Evolutionary conservation across 345 rosid species (phyloP), one percentile per base, ranked within the genome.

Genomic region (Fremontodendron californicum): DNA sequence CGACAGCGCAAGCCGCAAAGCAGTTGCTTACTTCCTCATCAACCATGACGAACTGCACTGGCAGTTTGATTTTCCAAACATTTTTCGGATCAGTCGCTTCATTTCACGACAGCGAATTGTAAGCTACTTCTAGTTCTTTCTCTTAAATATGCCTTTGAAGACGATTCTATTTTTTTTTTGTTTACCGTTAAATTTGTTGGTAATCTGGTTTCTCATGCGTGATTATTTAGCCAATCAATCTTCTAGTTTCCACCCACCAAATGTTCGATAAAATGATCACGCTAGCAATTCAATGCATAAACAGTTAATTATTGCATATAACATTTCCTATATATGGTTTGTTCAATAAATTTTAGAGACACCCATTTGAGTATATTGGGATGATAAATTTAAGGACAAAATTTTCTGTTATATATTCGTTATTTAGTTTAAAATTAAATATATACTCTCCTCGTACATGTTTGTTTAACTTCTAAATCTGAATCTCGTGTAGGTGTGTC

Each of bases 241-340:
- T 7, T 21, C 43, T 8, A 8, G 29, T 40, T 23, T 25, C 31
- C 46, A 78, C 77, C 4, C 73, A 78, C 82, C 33, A 80, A 43
- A 18, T 82, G 82, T 75, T 85, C 85, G 84, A 85, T 72, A 81
- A 75, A 78, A 78, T 82, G 85, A 80, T 9, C 27, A 15, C 3
- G 23, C 57, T 18, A 39, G 11, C 11, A 16, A 31, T 63, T 11
- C 10, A 5, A 63, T 63, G 19, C 43, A 33, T 31, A 29, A 35
- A 33, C 43, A 29, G n/a, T 27, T 63, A 21, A 33, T 35, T 63
- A 16, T 29, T 27, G 40, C 42, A 4, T 3, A 13, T 63, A 33
- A 1, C 5, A 35, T 6, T 62, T 15, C 43, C 35, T 4, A 60
- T 64, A 12, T 7, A 33, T 37, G 7, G 23, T 16, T 33, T 64